A percentile compares a stretch with the other conserved stretches of the same genome.
These are phyloP conservation scores for Toxicodendron radicans DNA, from an alignment of 345 rosid genomes.

Conservation along the genomic window DNA sequence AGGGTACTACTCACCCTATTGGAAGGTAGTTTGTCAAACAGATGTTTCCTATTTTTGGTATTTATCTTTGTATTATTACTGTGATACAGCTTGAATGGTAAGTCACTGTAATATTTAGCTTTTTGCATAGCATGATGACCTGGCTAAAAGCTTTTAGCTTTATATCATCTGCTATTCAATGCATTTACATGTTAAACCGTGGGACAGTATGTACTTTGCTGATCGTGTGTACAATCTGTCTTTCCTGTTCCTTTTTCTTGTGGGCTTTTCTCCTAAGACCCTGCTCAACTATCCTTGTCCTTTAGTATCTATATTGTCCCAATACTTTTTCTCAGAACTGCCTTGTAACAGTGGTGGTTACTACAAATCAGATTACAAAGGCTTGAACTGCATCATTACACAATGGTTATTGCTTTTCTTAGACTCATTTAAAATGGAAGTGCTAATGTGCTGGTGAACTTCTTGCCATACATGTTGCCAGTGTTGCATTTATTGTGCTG, in stretches of 20 bases:
- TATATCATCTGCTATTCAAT: constrained; percentile 1
- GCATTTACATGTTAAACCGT: neutral
- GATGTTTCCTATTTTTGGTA: neutral
- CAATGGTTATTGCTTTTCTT: neutral
- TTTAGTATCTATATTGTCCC: neutral
- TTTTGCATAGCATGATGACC: neutral
- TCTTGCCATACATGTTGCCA: neutral
- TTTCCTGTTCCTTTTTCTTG: neutral
- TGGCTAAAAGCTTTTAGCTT: neutral
- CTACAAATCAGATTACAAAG: neutral
- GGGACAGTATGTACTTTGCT: neutral
- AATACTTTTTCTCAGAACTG: neutral
- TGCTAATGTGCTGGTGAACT: neutral
- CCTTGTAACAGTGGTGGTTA: neutral
- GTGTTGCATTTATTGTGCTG: neutral
- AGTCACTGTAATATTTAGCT: neutral
- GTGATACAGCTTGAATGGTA: neutral
- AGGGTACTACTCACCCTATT: constrained; percentile 99
- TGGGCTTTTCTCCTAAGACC: neutral
- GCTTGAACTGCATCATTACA: neutral
- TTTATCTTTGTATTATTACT: neutral
- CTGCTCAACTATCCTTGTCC: neutral
- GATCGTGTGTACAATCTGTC: neutral
- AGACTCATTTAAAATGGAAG: neutral
- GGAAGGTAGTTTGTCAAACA: constrained; percentile 67